Base-by-base conservation (phyloP, 2,329 filamentous ascomycete genomes). In the Ceratocystis albifundus region DNA sequence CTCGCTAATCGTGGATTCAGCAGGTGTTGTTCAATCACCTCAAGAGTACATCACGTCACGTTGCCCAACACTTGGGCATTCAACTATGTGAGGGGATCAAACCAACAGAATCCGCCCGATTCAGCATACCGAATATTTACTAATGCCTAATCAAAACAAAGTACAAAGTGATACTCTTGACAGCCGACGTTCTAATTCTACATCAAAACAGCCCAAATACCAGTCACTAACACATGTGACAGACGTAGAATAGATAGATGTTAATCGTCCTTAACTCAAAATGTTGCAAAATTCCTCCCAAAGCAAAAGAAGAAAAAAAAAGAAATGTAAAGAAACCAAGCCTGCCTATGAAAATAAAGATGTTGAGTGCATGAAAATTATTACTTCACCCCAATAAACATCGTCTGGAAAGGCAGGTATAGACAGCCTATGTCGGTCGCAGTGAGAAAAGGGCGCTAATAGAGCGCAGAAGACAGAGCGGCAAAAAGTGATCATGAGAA, bases 221-320 rank as follows among this genome's bases (percentile, higher is more conserved):
- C 6, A 53, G 22, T 8, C 10, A 28, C 48, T 28, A 25, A 53
- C 22, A 53, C 17, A 53, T 25, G 22, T 53, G n/a, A 53, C 10
- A 2, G 48, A 53, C n/a, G 48, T 25, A 20, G n/a, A 53, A 53
- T n/a, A 22, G n/a, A 20, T 20, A 25, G n/a, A 20, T 20, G n/a
- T 25, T n/a, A 22, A 12, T 4, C n/a, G 20, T 28, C 15, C 32
- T 36, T n/a, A 32, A n/a, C 55, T 30, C 30, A 59, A 62, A 45
- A 68, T 69, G 64, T 67, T n/a, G 30, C 46, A 59, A 62, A 53
- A 65, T 30, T 46, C 65, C 48, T 53, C 61, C 61, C 61, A 48
- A n/a, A 32, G 10, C 10, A 17, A 10, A 17, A 63, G 17, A n/a
- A 25, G 25, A 22, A 28, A 25, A 57, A 30, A 6, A 57, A 22